phyloP scores from a whole-genome alignment of 805 yeast genomes.

The Lipomyces oligophaga region DNA sequence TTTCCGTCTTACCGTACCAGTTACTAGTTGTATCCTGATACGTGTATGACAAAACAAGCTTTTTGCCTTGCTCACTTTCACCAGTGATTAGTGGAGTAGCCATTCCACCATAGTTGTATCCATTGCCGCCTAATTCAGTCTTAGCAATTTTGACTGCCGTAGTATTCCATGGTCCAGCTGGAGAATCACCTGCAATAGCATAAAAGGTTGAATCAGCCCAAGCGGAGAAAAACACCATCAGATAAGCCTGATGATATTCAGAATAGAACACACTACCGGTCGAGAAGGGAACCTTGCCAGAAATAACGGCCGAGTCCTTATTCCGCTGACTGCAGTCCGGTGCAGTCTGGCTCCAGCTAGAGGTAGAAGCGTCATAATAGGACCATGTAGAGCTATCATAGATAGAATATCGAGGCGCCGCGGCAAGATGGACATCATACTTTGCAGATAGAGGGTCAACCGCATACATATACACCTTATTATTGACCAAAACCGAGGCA shows the following conservation, averaged over 20 bases:
- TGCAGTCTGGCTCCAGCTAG: conserved; percentile 8
- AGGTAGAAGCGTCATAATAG: conserved; percentile 12
- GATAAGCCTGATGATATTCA: conserved; percentile 22
- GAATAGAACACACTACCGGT: conserved; percentile 22
- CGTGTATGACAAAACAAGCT: conserved; percentile 16
- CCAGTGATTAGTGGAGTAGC: conserved; percentile 12
- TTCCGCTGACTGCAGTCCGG: conserved; percentile 15
- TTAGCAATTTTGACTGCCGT: conserved; percentile 3
- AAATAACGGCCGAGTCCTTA: conserved; percentile 12
- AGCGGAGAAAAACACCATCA: conserved; percentile 19
- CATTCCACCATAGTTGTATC: conserved; percentile 27
- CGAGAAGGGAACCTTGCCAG: conserved; percentile 20
- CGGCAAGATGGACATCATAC: conserved; percentile 23
- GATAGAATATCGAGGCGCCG: conserved; percentile 4
- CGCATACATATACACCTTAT: conserved; percentile 20
- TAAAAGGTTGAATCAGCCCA: conserved; percentile 22
- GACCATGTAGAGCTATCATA: conserved; percentile 17
- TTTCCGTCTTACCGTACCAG: conserved; percentile 23
- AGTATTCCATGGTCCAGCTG: conserved; percentile 23
- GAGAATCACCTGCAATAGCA: conserved; percentile 12
- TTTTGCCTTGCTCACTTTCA: conserved; percentile 11
- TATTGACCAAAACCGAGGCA: conserved; percentile 17
- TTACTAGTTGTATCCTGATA: conserved; percentile 14
- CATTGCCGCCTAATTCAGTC: conserved; percentile 14
- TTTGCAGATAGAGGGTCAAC: conserved; percentile 14